Conservation (phyloP, 306 rosid genomes). For the Medicago ruthenica region DNA sequence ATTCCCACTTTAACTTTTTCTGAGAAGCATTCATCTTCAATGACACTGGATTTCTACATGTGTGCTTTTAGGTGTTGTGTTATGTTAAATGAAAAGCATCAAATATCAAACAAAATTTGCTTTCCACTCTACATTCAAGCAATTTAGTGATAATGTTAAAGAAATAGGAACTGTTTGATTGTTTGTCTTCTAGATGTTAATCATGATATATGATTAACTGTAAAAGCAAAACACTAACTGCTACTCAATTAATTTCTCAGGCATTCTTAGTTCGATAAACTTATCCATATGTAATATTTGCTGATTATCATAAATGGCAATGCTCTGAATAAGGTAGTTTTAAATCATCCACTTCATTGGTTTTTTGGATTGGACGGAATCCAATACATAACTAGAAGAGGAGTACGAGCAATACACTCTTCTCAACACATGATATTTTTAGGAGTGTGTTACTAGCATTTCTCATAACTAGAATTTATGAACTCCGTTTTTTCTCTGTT, state of each 20-base stretch:
- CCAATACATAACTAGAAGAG: conserved; percentile 4
- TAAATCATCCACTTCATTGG: conserved; percentile 24
- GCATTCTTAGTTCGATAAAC: neutral
- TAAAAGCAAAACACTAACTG: neutral
- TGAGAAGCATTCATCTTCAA: conserved; percentile 14
- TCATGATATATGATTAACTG: neutral
- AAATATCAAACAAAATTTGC: conserved; percentile 11
- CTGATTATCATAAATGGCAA: neutral
- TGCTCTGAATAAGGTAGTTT: neutral
- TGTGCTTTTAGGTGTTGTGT: neutral
- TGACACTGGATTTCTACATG: conserved; percentile 1
- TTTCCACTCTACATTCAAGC: neutral
- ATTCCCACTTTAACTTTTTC: neutral
- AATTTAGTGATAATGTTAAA: conserved; percentile 4
- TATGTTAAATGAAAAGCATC: conserved; percentile 18
- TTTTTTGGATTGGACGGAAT: conserved; percentile 15
- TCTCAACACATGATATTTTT: neutral
- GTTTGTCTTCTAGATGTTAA: conserved; percentile 14
- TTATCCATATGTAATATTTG: conserved; percentile 6
- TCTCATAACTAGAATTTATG: conserved; percentile 3
- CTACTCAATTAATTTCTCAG: conserved; percentile 5
- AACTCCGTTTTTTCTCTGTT: conserved; percentile 10
- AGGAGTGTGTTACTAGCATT: neutral
- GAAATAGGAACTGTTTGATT: conserved; percentile 8
- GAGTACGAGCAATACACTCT: neutral